Base-by-base conservation (phyloP, 768 basidiomycete genomes). In the Gautieria morchelliformis region DNA sequence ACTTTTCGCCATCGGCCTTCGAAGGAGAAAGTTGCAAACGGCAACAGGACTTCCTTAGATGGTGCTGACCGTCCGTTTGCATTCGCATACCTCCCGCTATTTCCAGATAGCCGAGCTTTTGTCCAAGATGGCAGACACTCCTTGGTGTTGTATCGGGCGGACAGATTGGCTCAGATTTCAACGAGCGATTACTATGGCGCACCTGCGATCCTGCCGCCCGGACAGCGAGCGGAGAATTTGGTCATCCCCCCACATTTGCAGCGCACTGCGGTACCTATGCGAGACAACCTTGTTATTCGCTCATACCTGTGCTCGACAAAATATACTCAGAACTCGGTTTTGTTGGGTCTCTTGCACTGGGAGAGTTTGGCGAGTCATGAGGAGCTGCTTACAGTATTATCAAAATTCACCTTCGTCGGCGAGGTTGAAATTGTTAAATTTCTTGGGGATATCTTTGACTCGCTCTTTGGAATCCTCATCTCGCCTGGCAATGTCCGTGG, bases 341-440 rank as follows among this genome's bases (percentile, higher is more conserved):
- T 98, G 4, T 77, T 93, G 49, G 81, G 81, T 60, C 70, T 96
- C 48, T 73, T 95, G 53, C 81, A 81, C 62, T 96, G 93, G 94
- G 84, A 89, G 65, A 76, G 77, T 50, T 72, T 91, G 12, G 64
- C 68, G 1, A 82, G 87, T 58, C 78, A 79, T 57, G 83, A 85
- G 9, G 67, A 80, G 11, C 77, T 97, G 17, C 75, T 83, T 4
- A 79, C 82, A 0, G 81, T 90, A 12, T 79, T 98, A 53, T 77
- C 79, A 60, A 84, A 89, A 69, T 92, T 97, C 68, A 85, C 87
- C 3, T 97, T 93, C 67, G 93, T 93, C 17, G 86, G 89, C 9
- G 94, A 98, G 70, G 86, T 89, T 17, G 94, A 98, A 71, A 92
- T 94, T 37, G 88, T 94, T 68, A 94, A 93, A 68, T 94, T 93